Evolutionary conservation across 2,329 filamentous ascomycete species (phyloP).

Genomic region (Boeremia lycopersici): DNA sequence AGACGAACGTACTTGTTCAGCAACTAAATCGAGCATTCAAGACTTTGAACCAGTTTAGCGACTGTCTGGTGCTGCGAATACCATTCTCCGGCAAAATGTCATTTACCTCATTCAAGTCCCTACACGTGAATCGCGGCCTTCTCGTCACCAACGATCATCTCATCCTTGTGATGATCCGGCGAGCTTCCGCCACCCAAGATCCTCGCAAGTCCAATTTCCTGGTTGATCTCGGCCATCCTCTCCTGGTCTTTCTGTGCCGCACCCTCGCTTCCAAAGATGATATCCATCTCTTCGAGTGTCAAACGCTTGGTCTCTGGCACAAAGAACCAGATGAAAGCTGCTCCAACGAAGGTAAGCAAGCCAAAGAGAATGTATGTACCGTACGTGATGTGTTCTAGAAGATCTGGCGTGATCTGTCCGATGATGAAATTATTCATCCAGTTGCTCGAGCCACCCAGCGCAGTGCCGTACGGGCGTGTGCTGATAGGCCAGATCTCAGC

Average conservation of each 20-base stretch:
- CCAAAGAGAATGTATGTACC: conserved; percentile 77
- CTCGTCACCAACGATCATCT: conserved; percentile 21
- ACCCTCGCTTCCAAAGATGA: conserved; percentile 70
- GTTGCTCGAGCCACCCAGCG: conserved; percentile 63
- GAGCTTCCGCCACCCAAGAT: conserved; percentile 17
- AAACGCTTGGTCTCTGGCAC: conserved; percentile 62
- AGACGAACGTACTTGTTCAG: too few species aligned
- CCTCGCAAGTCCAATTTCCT: conserved; percentile 68
- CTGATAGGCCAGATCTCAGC: conserved; percentile 77
- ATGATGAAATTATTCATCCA: conserved; percentile 65
- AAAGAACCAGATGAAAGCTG: conserved; percentile 58
- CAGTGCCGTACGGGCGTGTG: conserved; percentile 70
- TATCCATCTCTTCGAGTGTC: conserved; percentile 64
- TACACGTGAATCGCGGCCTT: conserved; percentile 13
- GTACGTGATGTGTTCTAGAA: conserved; percentile 68
- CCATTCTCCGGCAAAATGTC: not conserved
- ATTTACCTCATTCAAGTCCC: not conserved
- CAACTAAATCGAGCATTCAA: too few species aligned
- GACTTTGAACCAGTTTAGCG: too few species aligned
- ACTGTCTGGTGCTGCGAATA: too few species aligned
- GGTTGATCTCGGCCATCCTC: conserved; percentile 74
- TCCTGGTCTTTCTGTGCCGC: conserved; percentile 69
- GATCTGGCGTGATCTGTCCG: conserved; percentile 71
- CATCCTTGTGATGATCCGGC: conserved; percentile 2
- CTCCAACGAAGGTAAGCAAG: conserved; percentile 66